These are phyloP conservation scores for Pythium myriotylum DNA, from an alignment of 352 stramenopile genomes.

Conservation along the genomic window DNA sequence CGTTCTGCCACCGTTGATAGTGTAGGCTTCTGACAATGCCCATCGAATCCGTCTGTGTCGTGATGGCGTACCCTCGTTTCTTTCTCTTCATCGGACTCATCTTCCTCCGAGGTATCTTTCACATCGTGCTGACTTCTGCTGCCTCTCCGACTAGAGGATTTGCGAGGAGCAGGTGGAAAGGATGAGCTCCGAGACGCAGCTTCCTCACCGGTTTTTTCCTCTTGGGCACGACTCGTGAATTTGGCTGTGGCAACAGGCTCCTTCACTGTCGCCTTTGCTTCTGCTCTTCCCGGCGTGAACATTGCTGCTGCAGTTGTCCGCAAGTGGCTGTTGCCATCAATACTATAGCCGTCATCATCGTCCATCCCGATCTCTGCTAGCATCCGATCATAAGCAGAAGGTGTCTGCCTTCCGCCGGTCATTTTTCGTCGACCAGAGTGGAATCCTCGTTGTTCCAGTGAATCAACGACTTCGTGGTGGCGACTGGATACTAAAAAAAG, in stretches of 20 bases:
- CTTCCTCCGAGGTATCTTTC: constrained; percentile 16
- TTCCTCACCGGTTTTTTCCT: not conserved
- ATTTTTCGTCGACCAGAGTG: constrained; percentile 5
- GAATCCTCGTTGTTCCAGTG: too few species aligned
- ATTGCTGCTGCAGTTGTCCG: not conserved
- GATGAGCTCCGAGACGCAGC: not conserved
- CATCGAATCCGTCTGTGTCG: not conserved
- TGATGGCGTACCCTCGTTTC: constrained; percentile 14
- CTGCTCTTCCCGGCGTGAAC: not conserved
- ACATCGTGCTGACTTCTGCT: constrained; percentile 14
- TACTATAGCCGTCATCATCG: constrained; percentile 13
- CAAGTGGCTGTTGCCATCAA: not conserved
- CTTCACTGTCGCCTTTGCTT: not conserved
- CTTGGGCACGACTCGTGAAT: not conserved
- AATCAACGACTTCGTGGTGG: too few species aligned
- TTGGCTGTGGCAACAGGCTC: not conserved
- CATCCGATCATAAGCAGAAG: constrained; percentile 27
- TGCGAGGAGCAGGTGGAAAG: constrained; percentile 1
- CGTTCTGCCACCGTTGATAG: not conserved
- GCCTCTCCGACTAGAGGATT: constrained; percentile 7
- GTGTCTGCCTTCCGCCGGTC: constrained; percentile 12
- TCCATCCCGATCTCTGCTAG: constrained; percentile 26
- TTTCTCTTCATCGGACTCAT: constrained; percentile 27
- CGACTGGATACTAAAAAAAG: too few species aligned
- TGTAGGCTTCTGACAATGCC: not conserved